Evolutionary conservation across 345 rosid genomes (phyloP), one percentile per base, ranked within the genome.

Genomic region (Eucalyptus globulus): DNA sequence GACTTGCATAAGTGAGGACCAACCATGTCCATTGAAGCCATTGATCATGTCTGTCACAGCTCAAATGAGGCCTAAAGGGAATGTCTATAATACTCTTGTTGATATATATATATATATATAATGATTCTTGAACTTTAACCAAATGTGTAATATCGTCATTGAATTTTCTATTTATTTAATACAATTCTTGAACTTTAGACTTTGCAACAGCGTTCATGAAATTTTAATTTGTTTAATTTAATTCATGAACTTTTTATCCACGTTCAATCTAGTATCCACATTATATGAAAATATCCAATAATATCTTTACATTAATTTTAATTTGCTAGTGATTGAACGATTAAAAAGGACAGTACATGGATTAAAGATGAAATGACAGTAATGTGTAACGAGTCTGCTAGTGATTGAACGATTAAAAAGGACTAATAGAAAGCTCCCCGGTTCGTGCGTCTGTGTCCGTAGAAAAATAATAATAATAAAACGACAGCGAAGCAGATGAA

Each of bases 61-160:
- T 65, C 72, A 65, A 65, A 65, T 65, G 37, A 29, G 72, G 17
- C 72, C 2, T 16, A 50, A 6, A 31, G 19, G 40, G 40, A 67
- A 67, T 14, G 17, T 67, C 22, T 67, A n/a, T 29, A 7, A 4
- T n/a, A 67, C 9, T 9, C 2, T 16, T n/a, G 22, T 12, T 10
- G 11, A 31, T n/a, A 5, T 2, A 31, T n/a, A 62, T 9, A 67
- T 67, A 67, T 4, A 5, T 13, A 29, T 12, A 0, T n/a, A 62
- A 29, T 14, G 3, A 0, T 27, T 13, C 0, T 12, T 67, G 22
- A n/a, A 67, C 1, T 67, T 67, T 15, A 8, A 8, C 1, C 0
- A 14, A 27, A 60, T 60, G 8, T 60, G 4, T 2, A 60, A 60
- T 60, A 6, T 27, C 2, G 0, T 27, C 0, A 12, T 60, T 13